Evolutionary conservation across 345 rosid genomes (phyloP).

Genomic region (Brassica nigra): DNA sequence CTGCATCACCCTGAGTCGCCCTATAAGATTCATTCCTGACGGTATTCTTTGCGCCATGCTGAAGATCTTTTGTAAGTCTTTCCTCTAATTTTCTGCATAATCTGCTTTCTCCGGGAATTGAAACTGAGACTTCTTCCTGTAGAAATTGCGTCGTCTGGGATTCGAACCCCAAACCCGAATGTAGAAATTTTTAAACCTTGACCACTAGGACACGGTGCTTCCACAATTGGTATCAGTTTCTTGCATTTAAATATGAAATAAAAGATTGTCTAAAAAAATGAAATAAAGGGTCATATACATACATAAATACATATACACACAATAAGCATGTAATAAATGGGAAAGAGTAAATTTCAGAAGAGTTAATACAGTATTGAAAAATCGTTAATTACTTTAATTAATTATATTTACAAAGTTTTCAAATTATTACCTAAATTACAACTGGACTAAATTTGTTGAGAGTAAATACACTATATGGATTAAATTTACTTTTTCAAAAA

Average conservation of each 20-base stretch:
- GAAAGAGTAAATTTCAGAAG: constrained; percentile 8
- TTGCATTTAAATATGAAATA: background rate
- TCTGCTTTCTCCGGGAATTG: too few species aligned
- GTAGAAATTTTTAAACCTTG: too few species aligned
- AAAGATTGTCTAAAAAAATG: background rate
- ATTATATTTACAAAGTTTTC: background rate
- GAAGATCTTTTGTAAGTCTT: too few species aligned
- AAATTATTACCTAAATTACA: constrained; percentile 17
- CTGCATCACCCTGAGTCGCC: too few species aligned
- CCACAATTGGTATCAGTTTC: too few species aligned
- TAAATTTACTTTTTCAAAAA: background rate
- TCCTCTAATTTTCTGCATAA: too few species aligned
- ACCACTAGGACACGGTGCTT: too few species aligned
- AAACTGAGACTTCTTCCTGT: too few species aligned
- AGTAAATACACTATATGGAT: background rate
- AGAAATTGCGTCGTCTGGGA: too few species aligned
- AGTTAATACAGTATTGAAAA: constrained; percentile 1
- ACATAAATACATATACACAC: background rate
- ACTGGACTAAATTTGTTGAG: constrained; percentile 12
- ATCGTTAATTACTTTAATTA: constrained; percentile 22
- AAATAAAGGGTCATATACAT: constrained; percentile 5
- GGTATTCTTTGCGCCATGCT: too few species aligned
- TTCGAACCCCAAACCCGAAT: too few species aligned
- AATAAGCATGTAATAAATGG: constrained; percentile 4
- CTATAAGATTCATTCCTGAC: too few species aligned